These are phyloP conservation scores for Fusarium vanettenii DNA, from an alignment of 2,329 filamentous ascomycete species.

Conservation along the genomic window DNA sequence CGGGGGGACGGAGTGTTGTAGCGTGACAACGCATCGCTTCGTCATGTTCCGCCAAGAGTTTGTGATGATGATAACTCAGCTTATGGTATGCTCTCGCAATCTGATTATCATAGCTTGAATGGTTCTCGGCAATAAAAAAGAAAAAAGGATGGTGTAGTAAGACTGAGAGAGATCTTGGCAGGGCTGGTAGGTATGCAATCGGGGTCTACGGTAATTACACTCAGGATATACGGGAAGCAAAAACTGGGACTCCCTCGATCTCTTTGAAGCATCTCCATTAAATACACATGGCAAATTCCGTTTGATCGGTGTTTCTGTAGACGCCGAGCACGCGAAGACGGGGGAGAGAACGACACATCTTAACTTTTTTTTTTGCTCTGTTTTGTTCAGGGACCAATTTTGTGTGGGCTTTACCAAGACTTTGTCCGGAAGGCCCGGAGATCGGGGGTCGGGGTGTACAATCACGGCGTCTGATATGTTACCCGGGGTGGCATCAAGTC, in stretches of 20 bases:
- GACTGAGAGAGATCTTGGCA: background rate
- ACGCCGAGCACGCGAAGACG: background rate
- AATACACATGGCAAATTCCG: background rate
- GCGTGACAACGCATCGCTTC: background rate
- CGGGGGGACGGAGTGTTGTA: background rate
- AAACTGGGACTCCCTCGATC: background rate
- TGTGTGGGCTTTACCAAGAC: background rate
- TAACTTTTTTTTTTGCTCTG: background rate
- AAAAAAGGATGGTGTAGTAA: background rate
- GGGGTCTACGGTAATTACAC: background rate
- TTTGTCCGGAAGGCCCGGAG: slow-evolving; percentile 15
- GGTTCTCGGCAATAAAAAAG: background rate
- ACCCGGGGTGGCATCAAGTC: slow-evolving; percentile 11
- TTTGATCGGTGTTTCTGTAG: background rate
- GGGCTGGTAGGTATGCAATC: background rate
- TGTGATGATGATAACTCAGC: background rate
- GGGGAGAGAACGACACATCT: background rate
- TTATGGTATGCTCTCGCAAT: background rate
- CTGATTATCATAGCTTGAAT: background rate
- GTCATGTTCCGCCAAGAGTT: background rate
- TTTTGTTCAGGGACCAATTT: background rate
- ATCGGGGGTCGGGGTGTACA: slow-evolving; percentile 7
- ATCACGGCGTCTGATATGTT: background rate
- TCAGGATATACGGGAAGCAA: slow-evolving; percentile 1
- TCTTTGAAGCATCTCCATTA: background rate